phyloP scores from a whole-genome alignment of 2,329 filamentous ascomycete species.

The Xylariaceae sp. region DNA sequence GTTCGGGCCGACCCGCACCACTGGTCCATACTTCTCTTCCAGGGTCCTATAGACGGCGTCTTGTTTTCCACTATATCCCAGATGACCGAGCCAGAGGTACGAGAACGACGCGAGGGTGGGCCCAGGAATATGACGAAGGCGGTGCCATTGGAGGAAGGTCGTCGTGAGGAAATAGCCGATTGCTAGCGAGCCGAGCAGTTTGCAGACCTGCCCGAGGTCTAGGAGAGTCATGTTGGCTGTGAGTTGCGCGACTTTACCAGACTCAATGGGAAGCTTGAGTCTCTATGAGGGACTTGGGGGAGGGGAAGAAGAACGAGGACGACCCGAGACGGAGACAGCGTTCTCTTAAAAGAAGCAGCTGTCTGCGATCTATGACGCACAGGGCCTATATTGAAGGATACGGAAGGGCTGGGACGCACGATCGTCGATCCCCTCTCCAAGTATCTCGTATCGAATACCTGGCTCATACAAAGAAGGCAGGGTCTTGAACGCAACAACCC shows the following conservation, averaged over 20 bases:
- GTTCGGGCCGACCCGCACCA: slow-evolving; percentile 35
- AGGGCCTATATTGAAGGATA: too few species aligned
- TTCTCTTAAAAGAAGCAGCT: too few species aligned
- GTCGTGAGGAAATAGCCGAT: slow-evolving; percentile 17
- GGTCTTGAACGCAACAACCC: too few species aligned
- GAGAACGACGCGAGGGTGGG: slow-evolving; percentile 30
- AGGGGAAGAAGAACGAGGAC: too few species aligned
- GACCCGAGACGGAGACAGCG: too few species aligned
- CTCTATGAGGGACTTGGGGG: background rate
- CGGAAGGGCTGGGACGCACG: too few species aligned
- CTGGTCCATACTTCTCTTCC: slow-evolving; percentile 24
- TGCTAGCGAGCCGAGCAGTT: background rate
- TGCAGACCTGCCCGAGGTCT: background rate
- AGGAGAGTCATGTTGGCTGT: slow-evolving; percentile 6
- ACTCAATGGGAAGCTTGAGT: background rate
- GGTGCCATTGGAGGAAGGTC: slow-evolving; percentile 22
- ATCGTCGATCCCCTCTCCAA: too few species aligned
- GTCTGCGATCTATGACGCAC: too few species aligned
- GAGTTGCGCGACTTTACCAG: background rate
- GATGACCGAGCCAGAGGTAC: slow-evolving; percentile 30
- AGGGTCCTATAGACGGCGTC: slow-evolving; percentile 22
- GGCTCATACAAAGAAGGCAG: too few species aligned
- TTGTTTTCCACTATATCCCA: slow-evolving; percentile 23
- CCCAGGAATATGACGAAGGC: slow-evolving; percentile 22
- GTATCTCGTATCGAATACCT: too few species aligned